Evolutionary conservation across 805 yeast species (phyloP).

Genomic region (Ogataea methanolica): DNA sequence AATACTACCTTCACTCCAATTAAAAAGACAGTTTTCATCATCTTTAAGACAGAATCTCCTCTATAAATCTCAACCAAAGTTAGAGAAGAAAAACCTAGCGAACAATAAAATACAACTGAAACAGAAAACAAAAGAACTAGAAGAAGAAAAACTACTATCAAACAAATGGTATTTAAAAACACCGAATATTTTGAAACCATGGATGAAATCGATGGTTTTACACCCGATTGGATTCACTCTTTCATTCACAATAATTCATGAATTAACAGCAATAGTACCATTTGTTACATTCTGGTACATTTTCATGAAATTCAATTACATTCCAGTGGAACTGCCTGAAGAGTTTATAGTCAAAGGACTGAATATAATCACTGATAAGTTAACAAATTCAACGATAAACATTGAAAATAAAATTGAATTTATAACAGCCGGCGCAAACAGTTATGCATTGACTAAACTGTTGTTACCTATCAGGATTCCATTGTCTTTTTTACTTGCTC

Average conservation of each 20-base stretch:
- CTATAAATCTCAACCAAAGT: constrained; percentile 24
- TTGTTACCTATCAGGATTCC: constrained; percentile 28
- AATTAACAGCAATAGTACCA: constrained; percentile 49
- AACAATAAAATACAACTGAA: background rate
- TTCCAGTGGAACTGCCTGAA: constrained; percentile 45
- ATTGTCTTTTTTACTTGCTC: constrained; percentile 27
- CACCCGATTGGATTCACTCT: constrained; percentile 36
- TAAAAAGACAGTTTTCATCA: constrained; percentile 2
- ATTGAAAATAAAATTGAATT: constrained; percentile 24
- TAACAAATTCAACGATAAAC: constrained; percentile 21
- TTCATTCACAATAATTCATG: constrained; percentile 47
- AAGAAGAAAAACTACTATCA: constrained; percentile 19
- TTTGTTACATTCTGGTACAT: constrained; percentile 47
- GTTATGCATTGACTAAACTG: constrained; percentile 32
- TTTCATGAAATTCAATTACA: constrained; percentile 37
- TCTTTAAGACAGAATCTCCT: constrained; percentile 6
- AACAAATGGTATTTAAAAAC: constrained; percentile 29
- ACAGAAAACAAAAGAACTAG: constrained; percentile 9
- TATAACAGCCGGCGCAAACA: constrained; percentile 32
- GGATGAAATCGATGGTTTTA: constrained; percentile 25
- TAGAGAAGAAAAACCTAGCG: constrained; percentile 3
- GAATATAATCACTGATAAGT: constrained; percentile 39
- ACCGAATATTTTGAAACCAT: constrained; percentile 29
- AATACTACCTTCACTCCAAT: background rate
- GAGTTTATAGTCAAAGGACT: constrained; percentile 45